Conservation (phyloP, 148 eudicot genomes). For the Tetragonia tetragonoides region DNA sequence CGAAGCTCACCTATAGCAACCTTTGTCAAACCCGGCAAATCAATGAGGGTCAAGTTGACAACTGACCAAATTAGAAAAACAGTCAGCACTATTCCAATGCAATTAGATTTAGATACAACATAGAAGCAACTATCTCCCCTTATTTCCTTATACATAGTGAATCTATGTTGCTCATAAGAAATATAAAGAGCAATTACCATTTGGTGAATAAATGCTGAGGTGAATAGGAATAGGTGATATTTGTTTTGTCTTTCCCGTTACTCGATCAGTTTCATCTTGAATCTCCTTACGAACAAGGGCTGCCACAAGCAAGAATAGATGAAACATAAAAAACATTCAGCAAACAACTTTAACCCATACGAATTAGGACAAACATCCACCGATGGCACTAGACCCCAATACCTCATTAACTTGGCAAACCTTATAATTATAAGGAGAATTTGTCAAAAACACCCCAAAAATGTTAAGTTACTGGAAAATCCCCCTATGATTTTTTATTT, state of each 20-base stretch:
- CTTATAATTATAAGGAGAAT: too few relatives aligned
- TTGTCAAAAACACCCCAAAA: too few relatives aligned
- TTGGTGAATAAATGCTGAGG: conserved; percentile 89
- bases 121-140: too few relatives aligned
- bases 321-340: conserved; percentile 9
- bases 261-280: conserved; percentile 91
- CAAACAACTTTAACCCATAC: conserved; percentile 5
- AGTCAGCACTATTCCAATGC: conserved; percentile 13
- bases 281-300: conserved; percentile 90
- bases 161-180: background rate
- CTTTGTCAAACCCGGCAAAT: conserved; percentile 95
- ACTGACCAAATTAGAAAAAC: conserved; percentile 45
- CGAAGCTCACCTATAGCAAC: conserved; percentile 87
- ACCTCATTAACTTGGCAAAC: too few relatives aligned
- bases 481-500: too few relatives aligned
- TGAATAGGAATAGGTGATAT: conserved; percentile 97
- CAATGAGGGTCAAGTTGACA: conserved; percentile 90
- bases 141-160: background rate
- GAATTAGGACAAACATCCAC: too few relatives aligned
- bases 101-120: conserved; percentile 2
- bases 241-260: conserved; percentile 81
- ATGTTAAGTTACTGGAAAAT: too few relatives aligned
- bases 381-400: background rate
- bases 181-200: conserved; percentile 41
- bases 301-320: conserved; percentile 25